Conservation (phyloP, 1,284 basidiomycete species). For the Cryptococcus hybrid region DNA sequence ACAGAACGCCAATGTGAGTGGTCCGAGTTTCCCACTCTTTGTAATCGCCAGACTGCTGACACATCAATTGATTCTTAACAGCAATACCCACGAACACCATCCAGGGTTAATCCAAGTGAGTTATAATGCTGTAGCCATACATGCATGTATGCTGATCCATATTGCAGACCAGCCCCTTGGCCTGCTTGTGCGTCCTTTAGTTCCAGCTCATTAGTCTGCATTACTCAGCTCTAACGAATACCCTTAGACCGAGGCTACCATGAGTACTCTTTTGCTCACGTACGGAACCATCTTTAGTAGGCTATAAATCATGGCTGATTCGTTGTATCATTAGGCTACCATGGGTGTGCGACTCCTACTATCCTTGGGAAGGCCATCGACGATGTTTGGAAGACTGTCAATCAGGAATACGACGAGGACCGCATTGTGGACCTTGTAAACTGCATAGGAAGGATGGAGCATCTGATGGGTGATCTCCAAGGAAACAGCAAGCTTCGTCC, state of each 20-base stretch:
- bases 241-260: constrained; percentile 75
- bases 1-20: constrained; percentile 34
- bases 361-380: constrained; percentile 96
- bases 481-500: constrained; percentile 75
- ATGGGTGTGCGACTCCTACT: constrained; percentile 91
- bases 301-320: neutral
- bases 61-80: neutral
- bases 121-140: constrained; percentile 1
- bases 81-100: constrained; percentile 54
- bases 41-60: no score
- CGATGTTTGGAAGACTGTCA: constrained; percentile 85
- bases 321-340: constrained; percentile 56
- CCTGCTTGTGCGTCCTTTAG: constrained; percentile 61
- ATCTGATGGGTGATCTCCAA: constrained; percentile 76
- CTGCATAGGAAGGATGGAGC: constrained; percentile 84
- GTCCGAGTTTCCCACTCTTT: neutral
- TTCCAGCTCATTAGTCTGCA: neutral
- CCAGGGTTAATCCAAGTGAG: constrained; percentile 51
- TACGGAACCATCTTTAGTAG: constrained; percentile 21
- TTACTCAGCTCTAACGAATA: constrained; percentile 8
- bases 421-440: constrained; percentile 77
- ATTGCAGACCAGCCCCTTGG: constrained; percentile 85
- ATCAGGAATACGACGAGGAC: constrained; percentile 80
- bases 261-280: constrained; percentile 89
- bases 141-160: constrained; percentile 3